Evolutionary conservation across 2,329 filamentous ascomycete genomes (phyloP), one percentile per base, ranked within the genome.

Genomic region (Hymenoscyphus infarciens): DNA sequence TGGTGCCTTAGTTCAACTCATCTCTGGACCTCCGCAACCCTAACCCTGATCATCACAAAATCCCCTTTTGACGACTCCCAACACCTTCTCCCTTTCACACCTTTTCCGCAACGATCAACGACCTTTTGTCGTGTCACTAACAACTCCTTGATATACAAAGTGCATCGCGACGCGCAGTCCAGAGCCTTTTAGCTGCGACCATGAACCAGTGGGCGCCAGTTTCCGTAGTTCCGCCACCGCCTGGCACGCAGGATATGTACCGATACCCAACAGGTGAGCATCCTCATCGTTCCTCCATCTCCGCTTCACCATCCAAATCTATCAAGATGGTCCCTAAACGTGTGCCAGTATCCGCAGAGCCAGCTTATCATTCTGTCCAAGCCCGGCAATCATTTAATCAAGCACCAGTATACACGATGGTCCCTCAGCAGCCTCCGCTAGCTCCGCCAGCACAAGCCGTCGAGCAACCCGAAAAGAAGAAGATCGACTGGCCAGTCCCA

Each of bases 401-500:
- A 59, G 73, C 67, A 68, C 71, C 68, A 65, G 64, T 74, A 67
- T 71, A 72, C 74, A 67, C 68, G 73, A 67, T 69, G 71, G 66
- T 67, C 73, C 52, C 68, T 74, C 57, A 59, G 22, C 62, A 69
- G 75, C 81, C 82, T 74, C 64, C 66, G 25, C 52, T 56, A 25
- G 61, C 63, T 31, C 61, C 60, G 45, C 63, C 61, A 57, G 63
- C 72, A 66, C 64, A 67, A 59, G 63, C 72, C 63, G 69, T 68
- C 63, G 63, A 68, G 73, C 66, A 68, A 70, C 64, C 69, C 74
- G 81, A 82, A 75, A 78, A 78, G 54, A 73, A 72, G 66, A 75
- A 89, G 79, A 87, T 89, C 71, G 86, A 89, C 70, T 98, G 92
- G 88, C 88, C 92, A 35, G 80, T 85, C 53, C 85, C 88, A n/a